Conservation (phyloP, 2,329 filamentous ascomycete genomes). For the Claviceps quebecensis region DNA sequence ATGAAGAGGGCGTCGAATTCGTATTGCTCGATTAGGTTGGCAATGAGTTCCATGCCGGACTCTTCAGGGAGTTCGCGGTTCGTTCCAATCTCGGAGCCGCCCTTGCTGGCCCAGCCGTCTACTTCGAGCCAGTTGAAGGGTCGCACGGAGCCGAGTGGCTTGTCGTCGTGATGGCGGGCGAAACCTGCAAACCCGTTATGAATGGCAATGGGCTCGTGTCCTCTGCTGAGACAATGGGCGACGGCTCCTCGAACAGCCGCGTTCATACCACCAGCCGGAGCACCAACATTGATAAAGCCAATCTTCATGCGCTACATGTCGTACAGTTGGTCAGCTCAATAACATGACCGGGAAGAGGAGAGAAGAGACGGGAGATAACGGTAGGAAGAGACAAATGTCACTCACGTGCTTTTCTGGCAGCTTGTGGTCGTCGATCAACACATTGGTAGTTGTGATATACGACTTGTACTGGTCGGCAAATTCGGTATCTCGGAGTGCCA, state of each 20-base stretch:
- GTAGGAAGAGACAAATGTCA: conserved; percentile 3
- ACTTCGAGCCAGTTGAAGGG: conserved; percentile 87
- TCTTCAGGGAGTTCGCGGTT: conserved; percentile 87
- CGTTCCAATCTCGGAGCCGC: conserved; percentile 94
- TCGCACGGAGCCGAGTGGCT: conserved; percentile 69
- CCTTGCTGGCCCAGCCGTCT: conserved; percentile 88
- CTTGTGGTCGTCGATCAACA: conserved; percentile 52
- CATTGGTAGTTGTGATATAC: conserved; percentile 81
- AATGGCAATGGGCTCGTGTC: conserved; percentile 85
- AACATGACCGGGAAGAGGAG: background rate
- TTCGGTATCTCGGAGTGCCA: conserved; percentile 79
- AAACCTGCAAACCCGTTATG: conserved; percentile 96
- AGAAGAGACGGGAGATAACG: no score
- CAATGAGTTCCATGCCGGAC: conserved; percentile 68
- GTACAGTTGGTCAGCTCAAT: background rate
- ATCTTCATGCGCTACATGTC: conserved; percentile 63
- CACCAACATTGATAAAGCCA: conserved; percentile 92
- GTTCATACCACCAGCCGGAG: conserved; percentile 96
- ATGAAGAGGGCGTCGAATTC: conserved; percentile 85
- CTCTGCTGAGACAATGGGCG: conserved; percentile 78
- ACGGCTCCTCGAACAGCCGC: conserved; percentile 87
- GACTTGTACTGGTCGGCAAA: conserved; percentile 86
- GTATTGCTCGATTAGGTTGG: conserved; percentile 71
- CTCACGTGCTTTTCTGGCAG: conserved; percentile 58
- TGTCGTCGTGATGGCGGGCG: conserved; percentile 75